These are phyloP conservation scores for Chalciporus piperatus DNA, from an alignment of 768 basidiomycete genomes.

Conservation along the genomic window DNA sequence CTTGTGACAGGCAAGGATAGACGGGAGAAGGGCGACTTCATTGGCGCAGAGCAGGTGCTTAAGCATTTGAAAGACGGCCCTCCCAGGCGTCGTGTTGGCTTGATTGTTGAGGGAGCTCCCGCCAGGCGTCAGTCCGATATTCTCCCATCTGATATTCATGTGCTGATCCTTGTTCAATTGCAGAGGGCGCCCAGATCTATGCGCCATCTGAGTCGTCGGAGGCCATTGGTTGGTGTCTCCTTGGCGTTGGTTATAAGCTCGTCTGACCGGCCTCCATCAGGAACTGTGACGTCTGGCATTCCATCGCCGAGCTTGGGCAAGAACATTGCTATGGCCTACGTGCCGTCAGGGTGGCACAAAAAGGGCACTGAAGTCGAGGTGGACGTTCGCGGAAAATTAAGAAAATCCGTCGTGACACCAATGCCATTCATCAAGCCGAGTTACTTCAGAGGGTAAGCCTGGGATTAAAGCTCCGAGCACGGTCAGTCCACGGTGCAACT, in stretches of 20 bases:
- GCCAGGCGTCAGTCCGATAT: constrained; percentile 61
- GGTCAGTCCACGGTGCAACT: neutral
- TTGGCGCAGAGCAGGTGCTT: constrained; percentile 72
- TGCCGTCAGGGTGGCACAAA: constrained; percentile 79
- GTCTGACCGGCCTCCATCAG: constrained; percentile 25
- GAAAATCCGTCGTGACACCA: constrained; percentile 67
- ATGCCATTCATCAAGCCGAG: constrained; percentile 89
- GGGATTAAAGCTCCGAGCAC: neutral
- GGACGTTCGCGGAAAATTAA: constrained; percentile 78
- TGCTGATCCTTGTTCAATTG: constrained; percentile 2
- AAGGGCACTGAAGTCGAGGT: constrained; percentile 84
- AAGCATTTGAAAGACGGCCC: constrained; percentile 81
- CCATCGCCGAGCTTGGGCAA: constrained; percentile 86
- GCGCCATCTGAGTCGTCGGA: constrained; percentile 49
- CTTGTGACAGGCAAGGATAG: constrained; percentile 75
- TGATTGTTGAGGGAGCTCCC: constrained; percentile 80
- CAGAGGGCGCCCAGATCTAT: constrained; percentile 80
- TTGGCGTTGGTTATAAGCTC: constrained; percentile 3
- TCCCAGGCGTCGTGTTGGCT: constrained; percentile 71
- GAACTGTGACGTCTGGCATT: constrained; percentile 88
- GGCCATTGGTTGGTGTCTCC: constrained; percentile 51
- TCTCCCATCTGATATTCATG: neutral
- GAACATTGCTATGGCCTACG: constrained; percentile 97
- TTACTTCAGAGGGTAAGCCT: constrained; percentile 75
- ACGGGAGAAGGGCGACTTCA: constrained; percentile 65